Evolutionary conservation across 192 early-diverging fungal genomes (phyloP), one percentile per base, ranked within the genome.

Genomic region (Coemansia erecta): DNA sequence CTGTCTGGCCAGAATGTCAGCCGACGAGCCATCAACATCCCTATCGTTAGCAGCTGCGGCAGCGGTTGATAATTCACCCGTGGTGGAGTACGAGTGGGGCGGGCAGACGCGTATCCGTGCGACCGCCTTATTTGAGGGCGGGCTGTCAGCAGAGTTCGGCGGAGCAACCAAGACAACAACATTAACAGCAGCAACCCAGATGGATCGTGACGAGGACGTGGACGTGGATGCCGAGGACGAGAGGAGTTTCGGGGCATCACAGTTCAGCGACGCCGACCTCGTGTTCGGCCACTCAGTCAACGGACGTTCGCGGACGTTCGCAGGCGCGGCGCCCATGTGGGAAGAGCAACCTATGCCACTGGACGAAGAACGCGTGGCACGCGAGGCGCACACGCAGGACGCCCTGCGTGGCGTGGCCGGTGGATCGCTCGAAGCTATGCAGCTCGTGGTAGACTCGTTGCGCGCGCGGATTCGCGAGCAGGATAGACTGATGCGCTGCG

Each of bases 191-290:
- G n/a, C 52, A 68, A 8, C 40, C 15, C 42, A 64, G 65, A 6
- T 60, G 21, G 88, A 89, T 54, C 80, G 83, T 12, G 91, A 94
- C 45, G 89, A 88, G 45, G 91, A 93, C 58, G 62, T 94, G 17
- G 88, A 93, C 71, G 86, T 95, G 15, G 92, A 95, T 51, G 86
- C 86, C 5, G 89, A 94, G 37, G 91, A 85, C 56, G 86, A 84
- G 26, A 79, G 80, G 13, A 70, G 82, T 35, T 95, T 84, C 68
- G 93, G 93, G 1, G 66, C 72, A 4, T 63, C 85, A 8, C 93
- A 95, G 64, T 95, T 85, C 63, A 70, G 81, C 12, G 89, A 94
- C 53, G 63, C 72, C 7, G 89, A 91, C 53, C 72, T 93, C n/a
- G 64, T 82, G 19, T 73, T 77, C 42, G 64, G 73, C 44, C 14